These are phyloP conservation scores for Sarocladiaceae sp. DNA, from an alignment of 2,329 filamentous ascomycete species.

Conservation along the genomic window DNA sequence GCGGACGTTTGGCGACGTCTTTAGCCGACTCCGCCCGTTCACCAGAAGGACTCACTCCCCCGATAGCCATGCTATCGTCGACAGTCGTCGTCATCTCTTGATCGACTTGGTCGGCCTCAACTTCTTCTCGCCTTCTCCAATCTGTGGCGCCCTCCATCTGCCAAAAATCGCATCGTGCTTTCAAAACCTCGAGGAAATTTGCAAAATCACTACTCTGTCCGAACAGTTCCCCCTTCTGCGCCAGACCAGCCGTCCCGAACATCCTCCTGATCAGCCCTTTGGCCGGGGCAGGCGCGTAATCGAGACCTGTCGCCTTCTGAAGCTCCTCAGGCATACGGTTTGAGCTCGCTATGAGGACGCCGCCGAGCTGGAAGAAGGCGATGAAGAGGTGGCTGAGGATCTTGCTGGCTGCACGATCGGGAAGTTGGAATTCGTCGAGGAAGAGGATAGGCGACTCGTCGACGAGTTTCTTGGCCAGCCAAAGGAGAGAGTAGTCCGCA, in stretches of 20 bases:
- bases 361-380: constrained; percentile 74
- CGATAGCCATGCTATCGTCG: not conserved
- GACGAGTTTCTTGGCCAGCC: constrained; percentile 69
- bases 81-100: not conserved
- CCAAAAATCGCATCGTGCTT: constrained; percentile 75
- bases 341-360: constrained; percentile 72
- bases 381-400: constrained; percentile 75
- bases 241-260: constrained; percentile 31
- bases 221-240: constrained; percentile 42
- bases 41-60: not conserved
- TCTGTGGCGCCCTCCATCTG: constrained; percentile 72
- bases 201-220: constrained; percentile 66
- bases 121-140: constrained; percentile 55
- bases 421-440: constrained; percentile 77
- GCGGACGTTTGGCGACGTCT: constrained; percentile 18
- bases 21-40: constrained; percentile 13
- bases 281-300: constrained; percentile 53
- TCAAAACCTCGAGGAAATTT: constrained; percentile 67
- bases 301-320: constrained; percentile 65
- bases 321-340: constrained; percentile 81
- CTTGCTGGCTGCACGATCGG: constrained; percentile 70
- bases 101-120: not conserved
- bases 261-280: constrained; percentile 45
- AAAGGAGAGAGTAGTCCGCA: constrained; percentile 60
- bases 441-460: constrained; percentile 71